Conservation (phyloP, 202 grass and related monocot genomes). For the Schoenoplectus tabernaemontani region DNA sequence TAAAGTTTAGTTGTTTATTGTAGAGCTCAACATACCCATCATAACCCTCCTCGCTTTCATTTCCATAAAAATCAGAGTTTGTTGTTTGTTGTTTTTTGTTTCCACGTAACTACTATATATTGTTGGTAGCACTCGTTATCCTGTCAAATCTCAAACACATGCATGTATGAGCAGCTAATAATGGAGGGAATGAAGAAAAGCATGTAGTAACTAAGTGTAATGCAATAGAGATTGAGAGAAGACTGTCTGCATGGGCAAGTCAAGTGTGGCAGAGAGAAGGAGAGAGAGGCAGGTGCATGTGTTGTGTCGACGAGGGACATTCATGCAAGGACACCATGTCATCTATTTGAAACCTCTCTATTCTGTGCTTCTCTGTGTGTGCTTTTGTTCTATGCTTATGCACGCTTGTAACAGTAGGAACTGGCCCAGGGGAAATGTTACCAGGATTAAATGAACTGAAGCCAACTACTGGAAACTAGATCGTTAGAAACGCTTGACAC, state of each 20-base stretch:
- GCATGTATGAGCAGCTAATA: neutral
- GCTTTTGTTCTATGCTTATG: neutral
- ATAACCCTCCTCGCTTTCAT: too few relatives aligned
- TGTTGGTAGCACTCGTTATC: constrained; percentile 7
- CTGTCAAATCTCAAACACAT: constrained; percentile 14
- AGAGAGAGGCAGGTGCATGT: neutral
- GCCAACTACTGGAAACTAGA: neutral
- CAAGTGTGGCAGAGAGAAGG: neutral
- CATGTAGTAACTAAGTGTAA: neutral
- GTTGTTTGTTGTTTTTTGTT: too few relatives aligned
- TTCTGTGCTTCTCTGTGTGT: neutral
- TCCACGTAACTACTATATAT: too few relatives aligned
- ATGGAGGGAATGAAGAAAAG: neutral
- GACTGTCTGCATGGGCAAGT: constrained; percentile 6
- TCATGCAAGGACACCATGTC: neutral
- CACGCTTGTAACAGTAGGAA: neutral
- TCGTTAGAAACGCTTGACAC: neutral
- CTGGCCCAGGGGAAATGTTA: neutral
- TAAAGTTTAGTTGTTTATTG: too few relatives aligned
- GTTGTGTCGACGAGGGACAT: neutral
- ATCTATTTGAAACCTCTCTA: neutral
- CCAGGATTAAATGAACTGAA: neutral
- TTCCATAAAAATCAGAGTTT: neutral
- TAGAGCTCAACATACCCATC: too few relatives aligned
- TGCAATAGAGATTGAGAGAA: neutral